Evolutionary conservation across 306 rosid genomes (phyloP).

Genomic region (Dalbergia cochinchinensis): DNA sequence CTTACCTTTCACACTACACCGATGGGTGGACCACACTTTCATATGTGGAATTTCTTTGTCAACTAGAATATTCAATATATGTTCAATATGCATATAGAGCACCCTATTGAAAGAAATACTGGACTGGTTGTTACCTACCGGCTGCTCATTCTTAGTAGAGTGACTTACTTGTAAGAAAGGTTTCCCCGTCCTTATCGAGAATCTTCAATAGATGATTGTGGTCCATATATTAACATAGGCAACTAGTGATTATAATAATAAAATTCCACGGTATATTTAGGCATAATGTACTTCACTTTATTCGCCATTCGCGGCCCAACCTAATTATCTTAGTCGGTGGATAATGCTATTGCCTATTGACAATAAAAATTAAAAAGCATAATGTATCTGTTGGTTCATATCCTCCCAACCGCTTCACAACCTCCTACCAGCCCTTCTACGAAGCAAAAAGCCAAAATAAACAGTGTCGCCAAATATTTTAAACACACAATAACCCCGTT

Average conservation of each 20-base stretch:
- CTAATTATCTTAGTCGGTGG: conserved; percentile 21
- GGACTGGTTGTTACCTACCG: conserved; percentile 50
- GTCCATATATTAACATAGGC: conserved; percentile 11
- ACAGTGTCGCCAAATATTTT: conserved; percentile 32
- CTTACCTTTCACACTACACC: conserved; percentile 57
- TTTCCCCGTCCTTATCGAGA: conserved; percentile 31
- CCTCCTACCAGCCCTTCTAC: conserved; percentile 13
- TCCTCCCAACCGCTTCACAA: not conserved
- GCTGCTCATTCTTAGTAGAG: not conserved
- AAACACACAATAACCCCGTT: conserved; percentile 19
- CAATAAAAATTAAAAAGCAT: conserved; percentile 18
- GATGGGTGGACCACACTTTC: not conserved
- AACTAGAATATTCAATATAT: conserved; percentile 31
- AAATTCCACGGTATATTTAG: not conserved
- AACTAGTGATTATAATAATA: conserved; percentile 41
- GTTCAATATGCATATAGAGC: too few relatives aligned
- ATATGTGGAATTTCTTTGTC: conserved; percentile 26
- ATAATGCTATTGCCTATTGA: not conserved
- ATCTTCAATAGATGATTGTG: conserved; percentile 34
- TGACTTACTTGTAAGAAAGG: not conserved
- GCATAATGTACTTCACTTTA: not conserved
- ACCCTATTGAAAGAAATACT: not conserved
- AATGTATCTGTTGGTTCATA: not conserved
- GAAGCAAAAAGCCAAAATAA: conserved; percentile 25
- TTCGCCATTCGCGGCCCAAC: not conserved